Base-by-base conservation (phyloP, 2,329 filamentous ascomycete species). In the Metarhizium humberi region DNA sequence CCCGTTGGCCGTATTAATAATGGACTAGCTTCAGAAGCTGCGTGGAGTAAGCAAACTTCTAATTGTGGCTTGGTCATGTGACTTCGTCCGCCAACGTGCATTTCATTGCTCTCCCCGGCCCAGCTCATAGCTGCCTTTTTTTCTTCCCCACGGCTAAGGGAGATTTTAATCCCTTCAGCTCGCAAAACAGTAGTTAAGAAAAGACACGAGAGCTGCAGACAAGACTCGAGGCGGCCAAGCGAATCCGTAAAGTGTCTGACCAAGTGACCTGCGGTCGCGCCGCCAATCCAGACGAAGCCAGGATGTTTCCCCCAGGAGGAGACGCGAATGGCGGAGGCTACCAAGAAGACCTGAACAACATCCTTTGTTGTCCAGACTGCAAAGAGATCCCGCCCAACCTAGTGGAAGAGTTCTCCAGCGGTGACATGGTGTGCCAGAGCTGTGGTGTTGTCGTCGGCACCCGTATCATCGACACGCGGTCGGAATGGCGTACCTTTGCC, bases 401-500 rank as follows among this genome's bases (percentile, higher is more conserved):
- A 40, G 82, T 94, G 49, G 94, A 97, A 68, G 94, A 97, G 69
- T 94, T 92, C 68, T 91, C 91, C 6, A 88, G 86, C 40, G 90
- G 90, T 60, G 94, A 99, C 71, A 89, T 95, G 69, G 90, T 99
- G 55, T 99, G 94, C 69, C 88, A 82, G 56, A 90, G 87, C 58
- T 99, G 94, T 66, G 94, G 94, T 42, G 79, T 96, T 38, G 94
- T 99, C 6, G 81, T 99, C 34, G 88, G 88, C 57, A 88, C 92
- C 66, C 87, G 90, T 61, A 91, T 94, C 69, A 92, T 99, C 67
- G 95, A 99, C 69, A 95, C 90, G 58, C 88, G 95, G 59, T 96
- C 91, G 50, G 94, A 99, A 75, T 99, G 94, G 94, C 90, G 94
- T 69, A 99, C 94, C 1, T 99, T 99, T 74, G 91, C 92, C 68